Evolutionary conservation across 1,139 yeast genomes (phyloP), one percentile per base, ranked within the genome.

Genomic region (Blastobotrys apis): DNA sequence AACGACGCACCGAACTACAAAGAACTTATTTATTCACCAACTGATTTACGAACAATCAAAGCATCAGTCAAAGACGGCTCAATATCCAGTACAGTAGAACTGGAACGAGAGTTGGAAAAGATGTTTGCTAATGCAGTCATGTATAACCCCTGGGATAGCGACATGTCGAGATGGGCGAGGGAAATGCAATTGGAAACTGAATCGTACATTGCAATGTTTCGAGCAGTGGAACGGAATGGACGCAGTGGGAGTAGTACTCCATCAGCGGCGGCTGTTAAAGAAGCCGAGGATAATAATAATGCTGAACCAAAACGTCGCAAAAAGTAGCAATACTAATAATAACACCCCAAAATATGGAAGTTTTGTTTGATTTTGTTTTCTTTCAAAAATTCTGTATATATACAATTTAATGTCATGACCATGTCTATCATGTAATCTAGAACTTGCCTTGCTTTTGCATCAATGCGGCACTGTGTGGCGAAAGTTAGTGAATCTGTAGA

Each of bases 41-140:
- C 77, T 22, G 92, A 84, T 59, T 64, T 85, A 53, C 81, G 83
- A 55, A 75, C 78, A 4, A 77, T 85, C 38, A 69, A 75, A 48
- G 72, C 73, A 39, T 71, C 72, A 50, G 73, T 84, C 26, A 81
- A 80, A 53, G 80, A 78, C 46, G 80, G 78, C 1, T 71, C 73
- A 53, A 74, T 84, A 34, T 71, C 74, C 41, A 59, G 60, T 22
- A 63, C 66, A 6, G 66, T 62, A 22, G 80, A 81, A 47, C 66
- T 85, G 22, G 88, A 84, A 55, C 69, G 84, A 45, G 86, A 82
- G 50, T 68, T 85, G 33, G 75, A 81, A 69, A 67, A 81, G 44
- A 84, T 85, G 94, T 83, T 82, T 66, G 84, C 92, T 42, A 85
- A 85, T 62, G 85, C 92, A 29, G 75, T 84, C 13, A 84, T 85